phyloP scores from a whole-genome alignment of 805 yeast genomes.

The Starmera amethionina region DNA sequence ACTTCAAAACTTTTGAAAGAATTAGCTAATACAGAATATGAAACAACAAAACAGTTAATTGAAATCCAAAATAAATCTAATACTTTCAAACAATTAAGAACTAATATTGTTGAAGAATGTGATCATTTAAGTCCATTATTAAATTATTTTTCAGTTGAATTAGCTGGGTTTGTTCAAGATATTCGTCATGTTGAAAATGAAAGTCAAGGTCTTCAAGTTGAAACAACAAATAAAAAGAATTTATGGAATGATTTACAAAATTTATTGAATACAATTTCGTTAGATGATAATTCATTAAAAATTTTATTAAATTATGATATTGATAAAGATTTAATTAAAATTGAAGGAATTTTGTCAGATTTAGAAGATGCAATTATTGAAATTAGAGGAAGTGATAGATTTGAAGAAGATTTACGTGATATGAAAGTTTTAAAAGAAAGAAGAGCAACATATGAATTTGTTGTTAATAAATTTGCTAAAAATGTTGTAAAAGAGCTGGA shows the following conservation, averaged over 20 bases:
- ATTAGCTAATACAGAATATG: slow-evolving; percentile 50
- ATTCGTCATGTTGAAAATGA: slow-evolving; percentile 63
- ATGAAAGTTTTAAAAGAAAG: slow-evolving; percentile 70
- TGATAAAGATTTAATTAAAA: slow-evolving; percentile 33
- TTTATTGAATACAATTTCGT: slow-evolving; percentile 60
- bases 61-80: slow-evolving; percentile 36
- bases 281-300: slow-evolving; percentile 45
- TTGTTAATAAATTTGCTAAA: slow-evolving; percentile 39
- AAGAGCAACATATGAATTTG: slow-evolving; percentile 46
- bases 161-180: slow-evolving; percentile 56
- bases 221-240: slow-evolving; percentile 70
- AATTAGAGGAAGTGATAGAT: slow-evolving; percentile 37
- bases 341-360: slow-evolving; percentile 48
- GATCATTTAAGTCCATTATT: slow-evolving; percentile 43
- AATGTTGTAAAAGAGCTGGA: slow-evolving; percentile 36
- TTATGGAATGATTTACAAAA: slow-evolving; percentile 60
- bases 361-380: slow-evolving; percentile 59
- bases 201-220: slow-evolving; percentile 76
- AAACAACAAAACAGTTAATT: slow-evolving; percentile 46
- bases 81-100: slow-evolving; percentile 31
- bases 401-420: slow-evolving; percentile 36
- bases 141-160: slow-evolving; percentile 48
- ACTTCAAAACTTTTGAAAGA: slow-evolving; percentile 49
- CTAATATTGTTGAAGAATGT: slow-evolving; percentile 41
- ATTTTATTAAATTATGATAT: slow-evolving; percentile 38